Percentiles rank a stretch among this genome's conserved stretches.
Evolutionary conservation across 768 basidiomycete genomes (phyloP).

Genomic region (Lactarius evosmus): DNA sequence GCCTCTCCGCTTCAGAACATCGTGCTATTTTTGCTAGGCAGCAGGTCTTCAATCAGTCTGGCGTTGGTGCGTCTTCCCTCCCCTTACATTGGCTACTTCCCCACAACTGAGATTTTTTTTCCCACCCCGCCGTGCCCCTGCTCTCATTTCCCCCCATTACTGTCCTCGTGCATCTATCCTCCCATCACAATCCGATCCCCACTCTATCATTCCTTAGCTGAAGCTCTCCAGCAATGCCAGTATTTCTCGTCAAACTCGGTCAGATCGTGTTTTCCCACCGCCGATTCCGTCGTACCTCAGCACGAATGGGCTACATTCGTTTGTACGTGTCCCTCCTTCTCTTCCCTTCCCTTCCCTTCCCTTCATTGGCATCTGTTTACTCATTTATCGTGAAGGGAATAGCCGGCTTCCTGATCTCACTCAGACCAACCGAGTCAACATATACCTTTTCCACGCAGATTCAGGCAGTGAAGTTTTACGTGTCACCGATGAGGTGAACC

Average conservation of each 20-base stretch:
- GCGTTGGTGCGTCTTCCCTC: slow-evolving; percentile 22
- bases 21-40: slow-evolving; percentile 25
- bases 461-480: slow-evolving; percentile 49
- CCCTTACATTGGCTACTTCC: not conserved
- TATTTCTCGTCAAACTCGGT: slow-evolving; percentile 62
- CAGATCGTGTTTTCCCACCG: slow-evolving; percentile 72
- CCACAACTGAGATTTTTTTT: not conserved
- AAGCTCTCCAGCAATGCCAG: slow-evolving; percentile 51
- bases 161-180: slow-evolving; percentile 4
- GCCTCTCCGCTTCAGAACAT: not conserved
- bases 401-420: slow-evolving; percentile 62
- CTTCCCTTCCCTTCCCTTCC: slow-evolving; percentile 25
- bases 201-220: slow-evolving; percentile 28
- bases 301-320: slow-evolving; percentile 73
- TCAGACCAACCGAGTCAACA: slow-evolving; percentile 61
- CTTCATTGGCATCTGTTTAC: slow-evolving; percentile 21
- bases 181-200: slow-evolving; percentile 13
- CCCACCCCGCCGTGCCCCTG: not conserved
- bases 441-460: slow-evolving; percentile 77
- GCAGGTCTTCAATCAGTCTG: slow-evolving; percentile 25
- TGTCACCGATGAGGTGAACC: slow-evolving; percentile 42
- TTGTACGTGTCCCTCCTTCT: slow-evolving; percentile 51
- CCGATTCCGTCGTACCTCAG: slow-evolving; percentile 58
- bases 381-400: slow-evolving; percentile 55
- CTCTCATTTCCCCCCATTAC: not conserved